Conservation (phyloP, 352 stramenopile genomes). For the Albugo candida region DNA sequence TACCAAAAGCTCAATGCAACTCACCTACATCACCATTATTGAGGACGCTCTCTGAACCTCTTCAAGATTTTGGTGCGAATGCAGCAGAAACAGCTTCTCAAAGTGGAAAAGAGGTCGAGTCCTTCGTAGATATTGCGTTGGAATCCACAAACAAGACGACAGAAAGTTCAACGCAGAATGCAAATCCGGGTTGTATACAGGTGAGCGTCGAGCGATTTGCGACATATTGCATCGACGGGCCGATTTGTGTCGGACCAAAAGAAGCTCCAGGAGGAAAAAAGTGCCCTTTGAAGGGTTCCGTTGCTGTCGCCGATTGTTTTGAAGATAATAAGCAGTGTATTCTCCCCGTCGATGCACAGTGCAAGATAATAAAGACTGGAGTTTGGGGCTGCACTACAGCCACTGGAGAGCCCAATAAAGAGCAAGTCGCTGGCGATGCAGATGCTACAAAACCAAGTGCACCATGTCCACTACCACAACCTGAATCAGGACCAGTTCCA, state of each 20-base stretch:
- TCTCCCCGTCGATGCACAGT: conserved; percentile 25
- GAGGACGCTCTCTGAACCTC: too few species aligned
- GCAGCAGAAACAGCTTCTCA: too few species aligned
- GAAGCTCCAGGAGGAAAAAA: conserved; percentile 15
- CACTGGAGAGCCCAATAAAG: background rate
- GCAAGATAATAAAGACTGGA: conserved; percentile 43
- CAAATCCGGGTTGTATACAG: conserved; percentile 16
- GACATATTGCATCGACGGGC: conserved; percentile 46
- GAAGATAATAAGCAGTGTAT: conserved; percentile 27
- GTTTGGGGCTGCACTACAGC: conserved; percentile 36
- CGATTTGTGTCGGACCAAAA: conserved; percentile 36
- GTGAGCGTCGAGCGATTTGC: conserved; percentile 49
- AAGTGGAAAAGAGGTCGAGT: too few species aligned
- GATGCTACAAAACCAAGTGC: background rate
- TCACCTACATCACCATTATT: too few species aligned
- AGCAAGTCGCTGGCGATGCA: background rate
- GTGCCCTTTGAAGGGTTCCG: conserved; percentile 37
- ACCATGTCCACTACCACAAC: background rate
- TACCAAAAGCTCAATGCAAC: too few species aligned
- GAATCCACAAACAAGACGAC: too few species aligned
- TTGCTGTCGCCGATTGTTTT: conserved; percentile 33
- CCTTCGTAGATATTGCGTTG: too few species aligned
- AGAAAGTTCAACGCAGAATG: background rate
- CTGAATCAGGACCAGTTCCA: background rate
- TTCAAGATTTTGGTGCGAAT: too few species aligned